Evolutionary conservation across 306 rosid species (phyloP).

Genomic region (Ziziphus jujuba): DNA sequence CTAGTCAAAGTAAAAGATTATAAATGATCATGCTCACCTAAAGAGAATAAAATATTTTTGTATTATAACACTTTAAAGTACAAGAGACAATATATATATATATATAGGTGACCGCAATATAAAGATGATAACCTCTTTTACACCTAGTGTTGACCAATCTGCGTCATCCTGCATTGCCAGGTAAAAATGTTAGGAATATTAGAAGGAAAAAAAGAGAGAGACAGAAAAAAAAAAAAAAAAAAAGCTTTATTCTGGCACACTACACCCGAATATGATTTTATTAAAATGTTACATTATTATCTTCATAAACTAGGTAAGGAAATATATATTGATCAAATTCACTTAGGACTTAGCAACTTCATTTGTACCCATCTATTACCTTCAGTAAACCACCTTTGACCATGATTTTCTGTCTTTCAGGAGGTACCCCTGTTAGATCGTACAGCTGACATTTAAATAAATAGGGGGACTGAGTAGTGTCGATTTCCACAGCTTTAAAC

Average conservation of each 20-base stretch:
- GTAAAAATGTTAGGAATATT: neutral
- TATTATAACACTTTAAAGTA: neutral
- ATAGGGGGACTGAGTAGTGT: conserved; percentile 80
- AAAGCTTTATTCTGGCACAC: neutral
- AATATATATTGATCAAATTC: neutral
- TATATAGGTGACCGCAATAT: conserved; percentile 6
- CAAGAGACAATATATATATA: conserved; percentile 4
- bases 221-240: no score
- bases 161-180: conserved; percentile 79
- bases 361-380: conserved; percentile 43
- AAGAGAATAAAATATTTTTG: neutral
- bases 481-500: conserved; percentile 74
- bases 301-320: conserved; percentile 4
- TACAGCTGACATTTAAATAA: conserved; percentile 93
- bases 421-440: conserved; percentile 94
- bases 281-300: neutral
- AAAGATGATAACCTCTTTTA: conserved; percentile 64
- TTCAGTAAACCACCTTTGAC: conserved; percentile 96
- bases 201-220: no score
- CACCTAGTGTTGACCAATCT: conserved; percentile 81
- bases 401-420: conserved; percentile 97
- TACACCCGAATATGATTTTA: neutral
- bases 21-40: neutral
- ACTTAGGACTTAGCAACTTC: conserved; percentile 8
- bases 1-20: conserved; percentile 37